Conservation (phyloP, 2,329 filamentous ascomycete species). For the Talaromyces sp. region DNA sequence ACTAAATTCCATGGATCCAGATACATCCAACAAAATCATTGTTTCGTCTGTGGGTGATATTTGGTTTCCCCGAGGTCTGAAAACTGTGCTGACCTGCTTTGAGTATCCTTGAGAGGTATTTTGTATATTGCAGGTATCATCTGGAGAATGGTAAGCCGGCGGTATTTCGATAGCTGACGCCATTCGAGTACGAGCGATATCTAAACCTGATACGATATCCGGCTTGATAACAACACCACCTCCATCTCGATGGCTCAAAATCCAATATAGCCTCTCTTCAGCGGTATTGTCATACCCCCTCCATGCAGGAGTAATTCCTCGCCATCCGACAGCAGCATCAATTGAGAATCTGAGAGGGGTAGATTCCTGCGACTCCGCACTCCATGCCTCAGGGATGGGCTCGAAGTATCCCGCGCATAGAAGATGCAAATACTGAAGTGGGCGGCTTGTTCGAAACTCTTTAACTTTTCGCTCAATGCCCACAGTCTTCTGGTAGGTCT, state of each 20-base stretch:
- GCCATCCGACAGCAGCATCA: conserved; percentile 47
- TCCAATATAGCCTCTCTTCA: conserved; percentile 54
- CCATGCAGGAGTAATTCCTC: conserved; percentile 52
- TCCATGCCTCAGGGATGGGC: conserved; percentile 51
- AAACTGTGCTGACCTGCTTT: conserved; percentile 49
- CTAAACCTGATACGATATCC: conserved; percentile 48
- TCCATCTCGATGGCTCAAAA: conserved; percentile 46
- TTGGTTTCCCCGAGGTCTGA: conserved; percentile 38
- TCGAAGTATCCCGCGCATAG: conserved; percentile 54
- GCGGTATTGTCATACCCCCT: conserved; percentile 52
- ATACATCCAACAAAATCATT: conserved; percentile 54
- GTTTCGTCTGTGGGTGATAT: conserved; percentile 48
- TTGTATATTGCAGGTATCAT: conserved; percentile 49
- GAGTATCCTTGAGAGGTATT: conserved; percentile 49
- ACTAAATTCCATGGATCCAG: conserved; percentile 54
- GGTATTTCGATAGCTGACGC: conserved; percentile 49
- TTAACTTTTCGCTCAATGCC: conserved; percentile 46
- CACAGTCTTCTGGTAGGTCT: conserved; percentile 46
- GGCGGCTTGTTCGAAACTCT: conserved; percentile 39
- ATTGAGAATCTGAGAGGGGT: conserved; percentile 51
- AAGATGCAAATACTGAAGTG: conserved; percentile 49
- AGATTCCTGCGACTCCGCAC: conserved; percentile 36
- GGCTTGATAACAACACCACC: conserved; percentile 40
- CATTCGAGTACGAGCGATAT: conserved; percentile 50
- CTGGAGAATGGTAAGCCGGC: conserved; percentile 44